Percentiles rank a stretch among this genome's conserved stretches.
phyloP scores from a whole-genome alignment of 305 asterid species.

The Fraxinus dipetala region DNA sequence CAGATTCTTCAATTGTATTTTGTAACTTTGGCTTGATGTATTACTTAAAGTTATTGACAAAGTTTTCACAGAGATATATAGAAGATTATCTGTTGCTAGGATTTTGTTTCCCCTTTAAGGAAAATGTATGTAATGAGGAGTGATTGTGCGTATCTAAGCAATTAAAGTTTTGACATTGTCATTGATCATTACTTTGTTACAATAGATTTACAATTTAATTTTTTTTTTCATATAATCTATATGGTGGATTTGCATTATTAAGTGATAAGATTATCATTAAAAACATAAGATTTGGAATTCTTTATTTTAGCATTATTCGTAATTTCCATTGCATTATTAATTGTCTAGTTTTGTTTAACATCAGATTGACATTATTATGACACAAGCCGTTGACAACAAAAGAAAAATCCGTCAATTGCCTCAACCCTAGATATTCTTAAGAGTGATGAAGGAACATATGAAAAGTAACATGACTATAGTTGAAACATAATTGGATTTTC shows the following conservation, averaged over 20 bases:
- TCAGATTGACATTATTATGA: not conserved
- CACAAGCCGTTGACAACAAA: not conserved
- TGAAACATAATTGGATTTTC: not conserved
- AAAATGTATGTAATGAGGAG: constrained; percentile 29
- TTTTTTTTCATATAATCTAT: constrained; percentile 18
- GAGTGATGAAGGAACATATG: not conserved
- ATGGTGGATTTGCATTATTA: constrained; percentile 22
- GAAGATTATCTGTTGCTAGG: not conserved
- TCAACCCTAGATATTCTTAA: not conserved
- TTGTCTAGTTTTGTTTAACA: not conserved
- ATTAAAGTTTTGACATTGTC: not conserved
- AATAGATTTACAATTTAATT: not conserved
- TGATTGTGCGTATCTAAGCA: constrained; percentile 21
- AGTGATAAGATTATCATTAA: not conserved
- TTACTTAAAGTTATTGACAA: not conserved
- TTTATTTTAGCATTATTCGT: not conserved
- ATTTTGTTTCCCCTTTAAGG: constrained; percentile 23
- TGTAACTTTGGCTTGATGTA: not conserved
- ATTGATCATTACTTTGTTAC: not conserved
- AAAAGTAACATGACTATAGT: not conserved
- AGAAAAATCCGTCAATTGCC: not conserved
- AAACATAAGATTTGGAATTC: not conserved
- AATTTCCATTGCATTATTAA: not conserved
- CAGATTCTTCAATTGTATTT: constrained; percentile 10
- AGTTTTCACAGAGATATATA: not conserved